Conservation (phyloP, 2,329 filamentous ascomycete species). For the Cladosporium sp. region DNA sequence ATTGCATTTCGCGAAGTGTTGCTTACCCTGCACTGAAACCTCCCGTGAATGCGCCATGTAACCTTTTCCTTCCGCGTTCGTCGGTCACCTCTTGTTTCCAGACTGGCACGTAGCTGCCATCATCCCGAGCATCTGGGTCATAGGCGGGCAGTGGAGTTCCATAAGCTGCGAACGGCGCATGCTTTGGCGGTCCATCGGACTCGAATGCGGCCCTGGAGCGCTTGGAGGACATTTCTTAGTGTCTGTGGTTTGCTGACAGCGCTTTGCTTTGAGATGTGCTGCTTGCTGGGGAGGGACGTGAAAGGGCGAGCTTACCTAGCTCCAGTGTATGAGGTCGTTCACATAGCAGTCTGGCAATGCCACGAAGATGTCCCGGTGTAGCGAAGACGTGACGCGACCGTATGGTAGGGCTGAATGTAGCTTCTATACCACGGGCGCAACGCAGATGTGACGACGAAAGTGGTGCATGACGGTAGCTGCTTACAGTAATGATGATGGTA, state of each 20-base stretch:
- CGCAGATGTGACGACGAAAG: background rate
- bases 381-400: too few species aligned
- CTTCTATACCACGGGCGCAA: background rate
- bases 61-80: constrained; percentile 80
- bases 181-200: constrained; percentile 54
- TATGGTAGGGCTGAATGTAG: background rate
- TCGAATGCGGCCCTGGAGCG: constrained; percentile 75
- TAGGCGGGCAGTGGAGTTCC: constrained; percentile 79
- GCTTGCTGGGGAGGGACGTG: constrained; percentile 2
- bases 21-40: constrained; percentile 91
- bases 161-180: constrained; percentile 72
- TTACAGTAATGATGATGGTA: background rate
- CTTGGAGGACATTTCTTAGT: constrained; percentile 66
- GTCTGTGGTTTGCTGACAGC: constrained; percentile 22
- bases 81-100: constrained; percentile 98
- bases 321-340: background rate
- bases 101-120: constrained; percentile 87
- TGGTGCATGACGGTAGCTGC: background rate
- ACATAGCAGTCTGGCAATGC: background rate
- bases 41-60: constrained; percentile 95
- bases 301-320: constrained; percentile 10
- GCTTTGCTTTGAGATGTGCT: constrained; percentile 24
- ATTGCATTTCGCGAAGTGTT: background rate
- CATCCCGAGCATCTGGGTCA: constrained; percentile 73
- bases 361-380: too few species aligned